phyloP scores from a whole-genome alignment of 352 stramenopile species.

The Pythium grandisporangium region DNA sequence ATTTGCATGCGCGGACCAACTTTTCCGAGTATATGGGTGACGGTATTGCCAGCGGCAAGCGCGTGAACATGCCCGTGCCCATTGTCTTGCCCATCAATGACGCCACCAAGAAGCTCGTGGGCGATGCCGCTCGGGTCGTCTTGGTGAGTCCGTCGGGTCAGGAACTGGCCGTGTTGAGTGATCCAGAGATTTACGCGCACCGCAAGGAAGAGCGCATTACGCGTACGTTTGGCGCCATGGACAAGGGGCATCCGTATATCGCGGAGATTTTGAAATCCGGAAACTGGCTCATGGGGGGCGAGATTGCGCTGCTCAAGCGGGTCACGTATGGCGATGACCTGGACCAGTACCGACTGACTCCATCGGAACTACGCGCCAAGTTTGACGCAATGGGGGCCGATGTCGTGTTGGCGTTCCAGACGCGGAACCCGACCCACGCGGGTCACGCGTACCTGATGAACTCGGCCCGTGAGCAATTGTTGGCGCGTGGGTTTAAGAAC shows the following conservation, averaged over 20 bases:
- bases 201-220: slow-evolving; percentile 98
- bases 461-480: slow-evolving; percentile 91
- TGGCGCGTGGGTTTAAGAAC: slow-evolving; percentile 92
- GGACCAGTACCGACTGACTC: slow-evolving; percentile 94
- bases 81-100: slow-evolving; percentile 94
- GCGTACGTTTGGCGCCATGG: slow-evolving; percentile 96
- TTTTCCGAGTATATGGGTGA: slow-evolving; percentile 88
- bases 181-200: slow-evolving; percentile 95
- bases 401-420: slow-evolving; percentile 98
- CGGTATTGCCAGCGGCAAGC: slow-evolving; percentile 72
- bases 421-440: slow-evolving; percentile 95
- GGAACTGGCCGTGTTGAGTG: slow-evolving; percentile 88
- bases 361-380: slow-evolving; percentile 87
- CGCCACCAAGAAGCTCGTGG: slow-evolving; percentile 88
- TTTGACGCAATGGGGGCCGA: slow-evolving; percentile 95
- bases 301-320: slow-evolving; percentile 93
- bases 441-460: slow-evolving; percentile 98
- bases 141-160: slow-evolving; percentile 92
- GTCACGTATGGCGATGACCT: slow-evolving; percentile 97
- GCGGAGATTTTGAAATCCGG: slow-evolving; percentile 92
- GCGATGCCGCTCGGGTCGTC: slow-evolving; percentile 75
- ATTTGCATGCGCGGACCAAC: slow-evolving; percentile 86
- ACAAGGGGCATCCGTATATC: slow-evolving; percentile 96
- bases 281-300: slow-evolving; percentile 93
- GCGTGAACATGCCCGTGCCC: slow-evolving; percentile 95